These are phyloP conservation scores for Trichoderma endophyticum DNA, from an alignment of 2,329 filamentous ascomycete species.

Conservation along the genomic window DNA sequence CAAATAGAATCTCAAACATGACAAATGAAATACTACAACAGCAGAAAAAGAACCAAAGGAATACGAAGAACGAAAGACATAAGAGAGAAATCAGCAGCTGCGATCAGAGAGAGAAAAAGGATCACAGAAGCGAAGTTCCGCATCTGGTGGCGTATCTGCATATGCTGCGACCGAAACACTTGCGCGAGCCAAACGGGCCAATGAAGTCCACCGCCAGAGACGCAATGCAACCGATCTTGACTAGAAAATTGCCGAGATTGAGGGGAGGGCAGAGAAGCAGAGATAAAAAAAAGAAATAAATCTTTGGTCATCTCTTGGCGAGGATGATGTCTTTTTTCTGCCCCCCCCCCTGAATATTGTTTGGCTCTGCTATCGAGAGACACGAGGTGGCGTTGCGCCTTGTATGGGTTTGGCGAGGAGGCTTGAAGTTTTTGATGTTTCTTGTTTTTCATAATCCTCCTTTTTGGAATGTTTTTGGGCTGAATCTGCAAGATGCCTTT, in stretches of 20 bases:
- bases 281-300: background rate
- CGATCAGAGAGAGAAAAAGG: background rate
- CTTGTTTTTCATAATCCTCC: background rate
- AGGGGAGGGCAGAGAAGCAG: background rate
- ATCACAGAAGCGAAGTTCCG: background rate
- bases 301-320: background rate
- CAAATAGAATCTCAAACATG: background rate
- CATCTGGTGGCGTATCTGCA: conserved; percentile 1
- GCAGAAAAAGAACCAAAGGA: background rate
- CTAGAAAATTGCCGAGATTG: background rate
- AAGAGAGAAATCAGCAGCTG: background rate
- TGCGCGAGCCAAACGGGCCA: background rate
- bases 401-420: background rate
- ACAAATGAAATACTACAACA: background rate
- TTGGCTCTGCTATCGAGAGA: background rate
- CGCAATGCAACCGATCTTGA: conserved; percentile 1
- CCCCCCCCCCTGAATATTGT: background rate
- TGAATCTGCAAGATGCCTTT: background rate
- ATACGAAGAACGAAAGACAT: background rate
- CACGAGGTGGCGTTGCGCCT: background rate
- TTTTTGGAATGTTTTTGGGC: background rate
- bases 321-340: no score
- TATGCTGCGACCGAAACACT: background rate
- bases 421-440: background rate
- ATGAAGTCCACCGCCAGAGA: background rate